Conservation (phyloP, 768 basidiomycete genomes). For the Megacollybia marginata region DNA sequence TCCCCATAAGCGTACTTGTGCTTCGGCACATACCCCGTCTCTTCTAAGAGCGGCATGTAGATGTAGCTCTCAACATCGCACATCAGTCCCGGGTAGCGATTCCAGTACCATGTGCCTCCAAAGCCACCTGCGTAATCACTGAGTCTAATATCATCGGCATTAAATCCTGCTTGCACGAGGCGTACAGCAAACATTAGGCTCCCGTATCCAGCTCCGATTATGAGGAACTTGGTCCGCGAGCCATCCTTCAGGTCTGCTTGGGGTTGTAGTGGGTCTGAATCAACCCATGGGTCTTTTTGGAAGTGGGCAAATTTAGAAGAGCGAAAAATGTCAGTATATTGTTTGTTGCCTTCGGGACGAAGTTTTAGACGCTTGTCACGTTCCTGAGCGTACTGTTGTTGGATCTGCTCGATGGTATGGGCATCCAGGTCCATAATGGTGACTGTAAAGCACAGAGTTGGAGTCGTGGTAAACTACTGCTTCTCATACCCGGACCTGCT, state of each 20-base stretch:
- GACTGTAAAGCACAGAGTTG: too few species aligned
- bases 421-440: too few species aligned
- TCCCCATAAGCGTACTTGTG: conserved; percentile 10
- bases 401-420: not conserved
- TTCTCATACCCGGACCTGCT: too few species aligned
- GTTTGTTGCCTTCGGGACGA: conserved; percentile 3
- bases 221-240: not conserved
- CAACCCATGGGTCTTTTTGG: not conserved
- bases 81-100: conserved; percentile 13
- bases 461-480: too few species aligned
- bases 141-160: conserved; percentile 5
- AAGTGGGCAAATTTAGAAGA: not conserved
- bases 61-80: conserved; percentile 12
- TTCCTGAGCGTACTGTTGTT: conserved; percentile 5
- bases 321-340: conserved; percentile 1
- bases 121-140: conserved; percentile 10
- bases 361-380: conserved; percentile 7
- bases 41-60: conserved; percentile 13
- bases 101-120: conserved; percentile 15
- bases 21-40: conserved; percentile 11
- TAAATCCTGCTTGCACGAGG: conserved; percentile 8
- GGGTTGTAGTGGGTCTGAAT: not conserved
- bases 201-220: not conserved
- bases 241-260: not conserved
- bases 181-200: not conserved